A percentile compares a stretch with the other conserved stretches of the same genome.
These are phyloP conservation scores for Mucor saturninus DNA, from an alignment of 371 early-diverging fungal genomes.

Conservation along the genomic window DNA sequence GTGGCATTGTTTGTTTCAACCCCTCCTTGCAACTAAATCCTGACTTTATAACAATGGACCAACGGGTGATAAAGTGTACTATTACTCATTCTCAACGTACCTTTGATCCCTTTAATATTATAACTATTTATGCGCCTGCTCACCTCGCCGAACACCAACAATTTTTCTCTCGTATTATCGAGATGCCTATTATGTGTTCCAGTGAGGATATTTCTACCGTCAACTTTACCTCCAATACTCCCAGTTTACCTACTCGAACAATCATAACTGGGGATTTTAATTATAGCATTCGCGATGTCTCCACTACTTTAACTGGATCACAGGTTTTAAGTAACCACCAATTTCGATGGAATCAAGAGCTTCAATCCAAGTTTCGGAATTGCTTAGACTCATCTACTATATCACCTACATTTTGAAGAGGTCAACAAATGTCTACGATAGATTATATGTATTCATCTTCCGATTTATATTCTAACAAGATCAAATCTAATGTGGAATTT, in stretches of 20 bases:
- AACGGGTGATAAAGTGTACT: not conserved
- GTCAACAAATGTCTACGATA: not conserved
- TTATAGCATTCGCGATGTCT: not conserved
- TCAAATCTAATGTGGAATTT: not conserved
- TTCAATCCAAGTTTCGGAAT: no score
- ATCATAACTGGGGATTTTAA: no score
- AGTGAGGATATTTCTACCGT: not conserved
- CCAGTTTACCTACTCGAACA: not conserved
- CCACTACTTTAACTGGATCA: not conserved
- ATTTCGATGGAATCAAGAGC: no score
- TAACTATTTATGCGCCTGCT: conserved; percentile 8
- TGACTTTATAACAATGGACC: not conserved
- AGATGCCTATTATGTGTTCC: not conserved
- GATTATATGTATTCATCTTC: conserved; percentile 4
- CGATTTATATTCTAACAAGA: no score
- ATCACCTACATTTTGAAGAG: conserved; percentile 2
- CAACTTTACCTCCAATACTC: not conserved
- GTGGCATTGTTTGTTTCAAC: conserved; percentile 11
- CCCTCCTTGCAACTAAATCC: not conserved
- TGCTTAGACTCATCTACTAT: not conserved
- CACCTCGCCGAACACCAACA: not conserved
- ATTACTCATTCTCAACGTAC: not conserved
- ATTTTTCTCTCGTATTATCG: not conserved
- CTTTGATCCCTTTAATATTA: conserved; percentile 1
- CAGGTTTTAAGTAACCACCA: no score